phyloP scores from a whole-genome alignment of 805 yeast genomes.

The Brettanomyces sp. region DNA sequence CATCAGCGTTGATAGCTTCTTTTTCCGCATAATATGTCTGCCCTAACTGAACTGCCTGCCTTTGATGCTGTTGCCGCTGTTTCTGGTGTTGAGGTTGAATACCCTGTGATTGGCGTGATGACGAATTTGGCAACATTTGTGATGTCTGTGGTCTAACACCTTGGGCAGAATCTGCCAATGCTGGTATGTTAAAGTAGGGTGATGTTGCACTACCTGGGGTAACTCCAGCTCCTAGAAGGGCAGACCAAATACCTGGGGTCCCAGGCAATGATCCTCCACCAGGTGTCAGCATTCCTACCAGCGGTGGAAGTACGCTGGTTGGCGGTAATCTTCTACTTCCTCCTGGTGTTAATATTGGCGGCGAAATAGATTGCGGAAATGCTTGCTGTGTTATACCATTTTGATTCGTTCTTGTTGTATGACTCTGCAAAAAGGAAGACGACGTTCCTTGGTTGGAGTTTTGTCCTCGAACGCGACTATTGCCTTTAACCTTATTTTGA shows the following conservation, averaged over 20 bases:
- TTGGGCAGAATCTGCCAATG: background rate
- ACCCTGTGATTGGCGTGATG: no score
- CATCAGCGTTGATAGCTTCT: background rate
- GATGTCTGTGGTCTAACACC: background rate
- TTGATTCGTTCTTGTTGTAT: slow-evolving; percentile 14
- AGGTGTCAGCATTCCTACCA: slow-evolving; percentile 34
- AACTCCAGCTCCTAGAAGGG: slow-evolving; percentile 32
- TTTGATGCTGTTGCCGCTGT: no score
- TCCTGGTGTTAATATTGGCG: slow-evolving; percentile 46
- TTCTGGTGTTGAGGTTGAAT: no score
- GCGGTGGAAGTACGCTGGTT: slow-evolving; percentile 35
- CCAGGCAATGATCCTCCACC: slow-evolving; percentile 36
- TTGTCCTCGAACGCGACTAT: background rate
- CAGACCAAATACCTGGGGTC: slow-evolving; percentile 47
- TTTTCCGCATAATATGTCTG: no score
- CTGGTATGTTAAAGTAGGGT: background rate
- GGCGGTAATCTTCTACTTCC: slow-evolving; percentile 31
- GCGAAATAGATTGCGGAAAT: slow-evolving; percentile 21
- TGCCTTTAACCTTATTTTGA: slow-evolving; percentile 7
- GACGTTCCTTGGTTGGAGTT: background rate
- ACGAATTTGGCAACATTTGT: background rate
- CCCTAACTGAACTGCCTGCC: no score
- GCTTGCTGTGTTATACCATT: background rate
- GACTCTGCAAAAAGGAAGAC: slow-evolving; percentile 2
- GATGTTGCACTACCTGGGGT: background rate